phyloP scores from a whole-genome alignment of 108 stramenopile genomes.

The Cyclotella cryptica region DNA sequence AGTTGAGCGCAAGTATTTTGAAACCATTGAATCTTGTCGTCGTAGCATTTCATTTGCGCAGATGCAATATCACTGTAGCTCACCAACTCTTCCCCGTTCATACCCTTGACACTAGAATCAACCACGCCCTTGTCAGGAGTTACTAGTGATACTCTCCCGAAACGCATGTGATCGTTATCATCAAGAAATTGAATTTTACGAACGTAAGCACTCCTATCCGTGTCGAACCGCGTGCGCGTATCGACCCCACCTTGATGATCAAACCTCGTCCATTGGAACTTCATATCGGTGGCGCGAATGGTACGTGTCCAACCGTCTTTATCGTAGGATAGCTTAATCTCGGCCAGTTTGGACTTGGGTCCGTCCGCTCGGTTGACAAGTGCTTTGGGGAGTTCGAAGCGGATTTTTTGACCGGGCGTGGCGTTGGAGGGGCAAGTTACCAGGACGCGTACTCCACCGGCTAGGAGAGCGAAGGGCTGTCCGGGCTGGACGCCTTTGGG shows the following conservation, averaged over 20 bases:
- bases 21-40: constrained; percentile 90
- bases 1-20: constrained; percentile 81
- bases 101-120: constrained; percentile 64
- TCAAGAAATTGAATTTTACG: constrained; percentile 75
- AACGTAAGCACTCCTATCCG: constrained; percentile 81
- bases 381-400: constrained; percentile 88
- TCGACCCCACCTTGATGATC: constrained; percentile 77
- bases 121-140: constrained; percentile 73
- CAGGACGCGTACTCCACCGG: constrained; percentile 87
- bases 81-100: constrained; percentile 65
- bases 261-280: constrained; percentile 91
- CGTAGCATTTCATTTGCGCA: constrained; percentile 73
- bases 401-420: constrained; percentile 81
- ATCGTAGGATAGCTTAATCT: constrained; percentile 84
- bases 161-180: constrained; percentile 65
- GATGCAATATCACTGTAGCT: constrained; percentile 74
- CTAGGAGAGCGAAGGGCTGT: constrained; percentile 88
- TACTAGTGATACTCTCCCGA: constrained; percentile 65
- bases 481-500: constrained; percentile 84
- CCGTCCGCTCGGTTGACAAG: constrained; percentile 57
- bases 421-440: constrained; percentile 92
- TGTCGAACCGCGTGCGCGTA: constrained; percentile 73
- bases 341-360: constrained; percentile 54
- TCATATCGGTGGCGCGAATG: constrained; percentile 87
- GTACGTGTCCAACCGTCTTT: constrained; percentile 94